Percentiles rank a stretch among this genome's conserved stretches.
phyloP scores from a whole-genome alignment of 2,329 filamentous ascomycete species.

The Elsinoe fawcettii region DNA sequence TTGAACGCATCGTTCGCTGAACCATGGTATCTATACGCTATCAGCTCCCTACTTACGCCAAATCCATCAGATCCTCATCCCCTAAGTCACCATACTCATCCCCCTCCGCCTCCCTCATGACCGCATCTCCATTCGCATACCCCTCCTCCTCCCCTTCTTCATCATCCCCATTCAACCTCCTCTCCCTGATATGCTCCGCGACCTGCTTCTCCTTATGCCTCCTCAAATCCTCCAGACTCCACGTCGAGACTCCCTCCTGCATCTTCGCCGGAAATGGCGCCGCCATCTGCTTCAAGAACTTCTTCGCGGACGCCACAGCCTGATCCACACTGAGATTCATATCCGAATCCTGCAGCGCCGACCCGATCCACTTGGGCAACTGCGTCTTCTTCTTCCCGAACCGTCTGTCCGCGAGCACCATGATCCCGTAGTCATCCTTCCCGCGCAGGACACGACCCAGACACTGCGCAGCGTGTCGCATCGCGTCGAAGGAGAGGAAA shows the following conservation, averaged over 20 bases:
- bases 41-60: no score
- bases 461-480: conserved; percentile 97
- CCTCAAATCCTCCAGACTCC: conserved; percentile 73
- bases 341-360: conserved; percentile 76
- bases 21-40: no score
- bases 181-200: conserved; percentile 57
- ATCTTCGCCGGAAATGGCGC: conserved; percentile 76
- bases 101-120: conserved; percentile 27
- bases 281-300: conserved; percentile 84
- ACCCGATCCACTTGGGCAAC: conserved; percentile 93
- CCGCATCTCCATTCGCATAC: conserved; percentile 25
- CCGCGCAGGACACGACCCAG: conserved; percentile 87
- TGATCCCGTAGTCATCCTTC: conserved; percentile 99
- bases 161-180: conserved; percentile 44
- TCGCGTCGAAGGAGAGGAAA: conserved; percentile 96
- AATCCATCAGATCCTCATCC: conserved; percentile 32
- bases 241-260: conserved; percentile 88
- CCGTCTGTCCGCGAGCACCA: conserved; percentile 90
- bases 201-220: conserved; percentile 69
- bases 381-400: conserved; percentile 88
- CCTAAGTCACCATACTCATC: conserved; percentile 30
- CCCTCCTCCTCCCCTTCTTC: conserved; percentile 36
- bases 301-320: conserved; percentile 80
- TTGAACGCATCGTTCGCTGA: neutral
- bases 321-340: conserved; percentile 92